A percentile compares a stretch with the other conserved stretches of the same genome.
phyloP scores from a whole-genome alignment of 768 basidiomycete genomes.

The Galerina marginata region DNA sequence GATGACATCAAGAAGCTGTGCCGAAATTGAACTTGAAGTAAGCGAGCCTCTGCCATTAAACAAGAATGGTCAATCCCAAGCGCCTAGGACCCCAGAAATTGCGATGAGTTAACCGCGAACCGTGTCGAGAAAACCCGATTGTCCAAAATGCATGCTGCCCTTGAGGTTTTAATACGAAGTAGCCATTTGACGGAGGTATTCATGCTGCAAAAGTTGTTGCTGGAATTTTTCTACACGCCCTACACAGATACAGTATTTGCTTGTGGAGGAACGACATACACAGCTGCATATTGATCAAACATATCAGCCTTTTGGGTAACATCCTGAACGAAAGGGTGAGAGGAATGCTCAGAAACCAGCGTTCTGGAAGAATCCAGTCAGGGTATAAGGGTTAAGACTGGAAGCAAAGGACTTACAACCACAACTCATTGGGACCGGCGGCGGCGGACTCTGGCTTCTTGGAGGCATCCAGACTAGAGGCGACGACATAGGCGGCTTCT shows the following conservation, averaged over 20 bases:
- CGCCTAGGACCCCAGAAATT: no score
- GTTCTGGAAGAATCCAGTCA: constrained; percentile 33
- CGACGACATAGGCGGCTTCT: constrained; percentile 69
- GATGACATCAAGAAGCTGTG: no score
- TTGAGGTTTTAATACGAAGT: neutral
- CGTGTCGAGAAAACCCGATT: no score
- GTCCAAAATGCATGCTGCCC: no score
- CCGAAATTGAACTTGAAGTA: no score
- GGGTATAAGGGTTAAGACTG: constrained; percentile 7
- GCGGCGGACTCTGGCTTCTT: constrained; percentile 58
- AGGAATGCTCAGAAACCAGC: constrained; percentile 56
- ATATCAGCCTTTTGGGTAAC: constrained; percentile 61
- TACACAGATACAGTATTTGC: constrained; percentile 21
- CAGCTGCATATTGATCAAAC: constrained; percentile 68
- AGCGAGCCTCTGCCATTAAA: no score
- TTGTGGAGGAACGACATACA: constrained; percentile 61
- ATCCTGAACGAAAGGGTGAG: constrained; percentile 73
- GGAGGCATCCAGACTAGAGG: constrained; percentile 58
- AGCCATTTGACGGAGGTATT: neutral
- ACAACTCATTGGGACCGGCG: constrained; percentile 53
- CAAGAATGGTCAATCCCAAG: no score
- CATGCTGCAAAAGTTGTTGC: no score
- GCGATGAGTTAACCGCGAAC: no score
- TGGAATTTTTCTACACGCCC: neutral
- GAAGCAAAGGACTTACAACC: constrained; percentile 57